These are phyloP conservation scores for Candida germanica DNA, from an alignment of 805 yeast species.

Conservation along the genomic window DNA sequence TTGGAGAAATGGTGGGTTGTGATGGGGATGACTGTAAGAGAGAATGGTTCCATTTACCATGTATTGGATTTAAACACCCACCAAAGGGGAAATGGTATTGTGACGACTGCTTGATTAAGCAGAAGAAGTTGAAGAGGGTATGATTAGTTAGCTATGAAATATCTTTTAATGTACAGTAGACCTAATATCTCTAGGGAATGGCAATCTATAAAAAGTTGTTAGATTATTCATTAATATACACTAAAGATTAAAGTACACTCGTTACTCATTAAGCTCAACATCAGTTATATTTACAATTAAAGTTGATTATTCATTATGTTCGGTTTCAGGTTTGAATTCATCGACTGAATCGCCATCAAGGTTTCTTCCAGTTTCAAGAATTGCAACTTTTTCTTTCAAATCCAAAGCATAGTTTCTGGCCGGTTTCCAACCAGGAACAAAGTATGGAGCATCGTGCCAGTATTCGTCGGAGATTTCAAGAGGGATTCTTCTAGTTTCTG, in stretches of 20 bases:
- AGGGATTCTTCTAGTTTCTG: constrained; percentile 25
- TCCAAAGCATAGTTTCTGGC: constrained; percentile 12
- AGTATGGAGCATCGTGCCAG: constrained; percentile 13
- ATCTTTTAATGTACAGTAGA: too few species aligned
- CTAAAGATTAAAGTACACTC: too few species aligned
- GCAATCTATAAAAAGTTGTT: too few species aligned
- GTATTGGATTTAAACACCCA: constrained; percentile 80
- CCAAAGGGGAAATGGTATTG: constrained; percentile 63
- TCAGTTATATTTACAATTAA: too few species aligned
- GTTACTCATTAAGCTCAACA: too few species aligned
- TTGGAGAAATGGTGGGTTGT: constrained; percentile 99
- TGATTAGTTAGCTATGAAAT: too few species aligned
- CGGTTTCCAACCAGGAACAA: constrained; percentile 16
- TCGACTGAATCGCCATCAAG: constrained; percentile 33
- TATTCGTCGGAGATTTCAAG: constrained; percentile 16
- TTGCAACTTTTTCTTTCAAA: constrained; percentile 12
- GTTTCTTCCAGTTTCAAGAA: constrained; percentile 11
- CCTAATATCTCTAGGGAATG: too few species aligned
- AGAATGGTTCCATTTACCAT: constrained; percentile 96
- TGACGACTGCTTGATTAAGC: constrained; percentile 38
- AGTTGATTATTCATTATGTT: constrained; percentile 13
- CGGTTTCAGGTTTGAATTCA: constrained; percentile 23
- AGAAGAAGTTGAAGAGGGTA: constrained; percentile 20
- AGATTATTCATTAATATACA: too few species aligned
- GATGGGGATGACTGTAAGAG: constrained; percentile 89